A percentile compares a stretch with the other conserved stretches of the same genome.
Conservation (phyloP, 495 filamentous ascomycete genomes). For the Parathielavia hyrcaniae region DNA sequence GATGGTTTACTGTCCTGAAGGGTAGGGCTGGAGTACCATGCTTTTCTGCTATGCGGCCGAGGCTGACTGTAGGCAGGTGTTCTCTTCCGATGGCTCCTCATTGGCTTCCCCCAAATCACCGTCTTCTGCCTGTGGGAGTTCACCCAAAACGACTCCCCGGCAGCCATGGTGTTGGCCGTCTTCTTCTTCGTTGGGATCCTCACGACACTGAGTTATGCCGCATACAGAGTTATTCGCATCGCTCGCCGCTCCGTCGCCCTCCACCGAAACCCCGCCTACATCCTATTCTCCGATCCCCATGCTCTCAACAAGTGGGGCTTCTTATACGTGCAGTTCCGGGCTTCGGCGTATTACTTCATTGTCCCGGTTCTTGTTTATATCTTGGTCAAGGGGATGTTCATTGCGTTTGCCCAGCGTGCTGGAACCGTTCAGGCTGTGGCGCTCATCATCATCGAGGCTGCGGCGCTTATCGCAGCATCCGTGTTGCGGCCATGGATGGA, state of each 20-base stretch:
- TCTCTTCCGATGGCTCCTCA: constrained; percentile 81
- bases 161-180: constrained; percentile 79
- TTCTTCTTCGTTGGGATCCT: constrained; percentile 84
- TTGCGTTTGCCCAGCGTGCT: constrained; percentile 69
- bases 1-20: constrained; percentile 53
- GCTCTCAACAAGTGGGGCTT: constrained; percentile 98
- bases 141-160: constrained; percentile 75
- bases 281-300: constrained; percentile 89
- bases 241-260: constrained; percentile 81
- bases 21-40: constrained; percentile 9
- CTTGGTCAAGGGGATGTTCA: constrained; percentile 83
- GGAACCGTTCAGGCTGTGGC: constrained; percentile 79
- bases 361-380: constrained; percentile 74
- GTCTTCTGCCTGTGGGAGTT: constrained; percentile 94
- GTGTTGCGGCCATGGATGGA: constrained; percentile 96
- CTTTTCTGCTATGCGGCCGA: not conserved
- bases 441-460: constrained; percentile 78
- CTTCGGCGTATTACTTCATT: constrained; percentile 95
- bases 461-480: constrained; percentile 67
- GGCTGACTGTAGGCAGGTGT: constrained; percentile 55
- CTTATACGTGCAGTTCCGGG: constrained; percentile 94
- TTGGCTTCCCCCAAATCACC: constrained; percentile 89
- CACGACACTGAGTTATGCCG: constrained; percentile 75
- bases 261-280: constrained; percentile 96
- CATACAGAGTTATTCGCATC: constrained; percentile 80